Conservation (phyloP, 2,329 filamentous ascomycete species). For the Cryphonectria radicalis region DNA sequence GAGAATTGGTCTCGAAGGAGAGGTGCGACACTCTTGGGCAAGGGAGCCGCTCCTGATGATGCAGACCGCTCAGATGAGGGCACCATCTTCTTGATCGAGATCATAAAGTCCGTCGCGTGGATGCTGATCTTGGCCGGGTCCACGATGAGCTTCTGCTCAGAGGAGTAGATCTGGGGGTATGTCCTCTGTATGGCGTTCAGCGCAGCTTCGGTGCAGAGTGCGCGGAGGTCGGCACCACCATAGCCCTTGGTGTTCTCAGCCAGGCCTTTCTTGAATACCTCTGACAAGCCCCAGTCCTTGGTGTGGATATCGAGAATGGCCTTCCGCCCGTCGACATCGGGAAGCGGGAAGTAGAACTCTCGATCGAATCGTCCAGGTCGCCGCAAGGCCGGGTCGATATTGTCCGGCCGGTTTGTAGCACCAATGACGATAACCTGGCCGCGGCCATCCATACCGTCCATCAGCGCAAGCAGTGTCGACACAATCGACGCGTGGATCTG, state of each 20-base stretch:
- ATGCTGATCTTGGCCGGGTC: slow-evolving; percentile 83
- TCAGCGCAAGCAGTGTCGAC: slow-evolving; percentile 87
- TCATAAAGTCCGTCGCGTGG: slow-evolving; percentile 93
- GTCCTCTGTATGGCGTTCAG: slow-evolving; percentile 94
- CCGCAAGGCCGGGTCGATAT: slow-evolving; percentile 92
- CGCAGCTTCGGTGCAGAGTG: slow-evolving; percentile 93
- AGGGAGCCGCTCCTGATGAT: slow-evolving; percentile 78
- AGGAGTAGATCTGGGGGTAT: slow-evolving; percentile 94
- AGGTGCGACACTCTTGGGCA: slow-evolving; percentile 81
- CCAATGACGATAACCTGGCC: slow-evolving; percentile 98
- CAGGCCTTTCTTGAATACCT: slow-evolving; percentile 79
- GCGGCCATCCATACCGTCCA: slow-evolving; percentile 98
- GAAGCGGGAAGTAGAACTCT: slow-evolving; percentile 97
- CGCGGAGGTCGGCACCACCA: slow-evolving; percentile 91
- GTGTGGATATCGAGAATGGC: slow-evolving; percentile 96
- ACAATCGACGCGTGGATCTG: slow-evolving; percentile 99
- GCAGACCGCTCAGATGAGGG: slow-evolving; percentile 92
- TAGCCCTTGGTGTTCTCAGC: slow-evolving; percentile 94
- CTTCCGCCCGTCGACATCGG: slow-evolving; percentile 77
- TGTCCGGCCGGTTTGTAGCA: slow-evolving; percentile 96
- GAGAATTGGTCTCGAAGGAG: slow-evolving; percentile 74
- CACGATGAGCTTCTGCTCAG: slow-evolving; percentile 86
- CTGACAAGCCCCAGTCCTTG: slow-evolving; percentile 84
- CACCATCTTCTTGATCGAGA: slow-evolving; percentile 94
- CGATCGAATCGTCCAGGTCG: slow-evolving; percentile 93